Conservation (phyloP, 2,329 filamentous ascomycete genomes). For the Aspergillus pseudoviridinutans region DNA sequence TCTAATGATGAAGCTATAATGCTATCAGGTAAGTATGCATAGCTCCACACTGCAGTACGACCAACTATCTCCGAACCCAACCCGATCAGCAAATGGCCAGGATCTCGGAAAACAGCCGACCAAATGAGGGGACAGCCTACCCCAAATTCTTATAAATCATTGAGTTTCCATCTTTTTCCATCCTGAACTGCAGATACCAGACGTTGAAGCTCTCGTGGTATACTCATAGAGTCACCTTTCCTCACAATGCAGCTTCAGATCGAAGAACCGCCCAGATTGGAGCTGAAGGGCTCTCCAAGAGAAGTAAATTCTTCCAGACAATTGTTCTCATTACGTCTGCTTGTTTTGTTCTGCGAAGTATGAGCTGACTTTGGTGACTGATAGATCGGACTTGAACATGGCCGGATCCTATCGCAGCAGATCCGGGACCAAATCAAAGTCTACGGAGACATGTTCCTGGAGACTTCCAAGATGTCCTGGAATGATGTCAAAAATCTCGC, state of each 20-base stretch:
- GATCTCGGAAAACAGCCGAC: not conserved
- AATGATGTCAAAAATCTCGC: conserved; percentile 44
- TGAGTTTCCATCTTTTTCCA: not conserved
- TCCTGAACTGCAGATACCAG: not conserved
- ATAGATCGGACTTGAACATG: conserved; percentile 50
- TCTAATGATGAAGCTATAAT: not conserved
- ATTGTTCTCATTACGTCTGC: not conserved
- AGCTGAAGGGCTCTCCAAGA: conserved; percentile 20
- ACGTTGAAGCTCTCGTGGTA: not conserved
- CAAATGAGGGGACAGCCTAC: not conserved
- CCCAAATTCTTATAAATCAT: not conserved
- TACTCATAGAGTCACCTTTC: not conserved
- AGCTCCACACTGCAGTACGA: not conserved
- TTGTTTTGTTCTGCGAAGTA: not conserved
- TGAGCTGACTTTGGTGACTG: not conserved
- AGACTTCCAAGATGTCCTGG: conserved; percentile 48
- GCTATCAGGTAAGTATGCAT: not conserved
- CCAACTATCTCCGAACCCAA: not conserved
- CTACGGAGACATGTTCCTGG: conserved; percentile 46
- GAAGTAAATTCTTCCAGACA: conserved; percentile 18
- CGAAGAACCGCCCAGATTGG: conserved; percentile 19
- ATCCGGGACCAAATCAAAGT: conserved; percentile 44
- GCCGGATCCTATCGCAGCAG: conserved; percentile 35
- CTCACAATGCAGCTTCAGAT: conserved; percentile 44
- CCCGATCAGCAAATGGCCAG: not conserved